phyloP scores from a whole-genome alignment of 1,284 basidiomycete genomes.

The Fomitopsis schrenkii region DNA sequence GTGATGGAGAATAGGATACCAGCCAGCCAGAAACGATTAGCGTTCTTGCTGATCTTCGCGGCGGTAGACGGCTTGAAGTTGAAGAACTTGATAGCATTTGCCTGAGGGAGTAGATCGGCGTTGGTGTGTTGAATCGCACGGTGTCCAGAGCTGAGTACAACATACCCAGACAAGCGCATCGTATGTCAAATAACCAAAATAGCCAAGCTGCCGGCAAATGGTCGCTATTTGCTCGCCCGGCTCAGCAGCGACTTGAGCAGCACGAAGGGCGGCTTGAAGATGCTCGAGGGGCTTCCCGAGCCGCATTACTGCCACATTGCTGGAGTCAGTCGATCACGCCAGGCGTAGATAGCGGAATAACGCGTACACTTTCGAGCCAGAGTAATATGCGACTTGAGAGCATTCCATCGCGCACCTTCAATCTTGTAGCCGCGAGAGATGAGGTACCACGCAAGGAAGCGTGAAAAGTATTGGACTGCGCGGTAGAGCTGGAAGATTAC shows the following conservation, averaged over 20 bases:
- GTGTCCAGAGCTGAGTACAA: neutral
- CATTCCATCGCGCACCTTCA: constrained; percentile 71
- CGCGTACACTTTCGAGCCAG: constrained; percentile 75
- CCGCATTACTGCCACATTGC: constrained; percentile 66
- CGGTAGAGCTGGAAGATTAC: constrained; percentile 68
- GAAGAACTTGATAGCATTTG: constrained; percentile 69
- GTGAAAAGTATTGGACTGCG: constrained; percentile 87
- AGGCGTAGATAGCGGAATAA: neutral
- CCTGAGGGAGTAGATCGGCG: constrained; percentile 33
- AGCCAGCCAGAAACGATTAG: constrained; percentile 88
- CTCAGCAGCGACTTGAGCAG: constrained; percentile 56
- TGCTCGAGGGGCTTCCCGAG: constrained; percentile 95
- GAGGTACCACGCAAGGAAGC: constrained; percentile 86
- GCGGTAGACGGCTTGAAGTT: constrained; percentile 62
- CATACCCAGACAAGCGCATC: constrained; percentile 83
- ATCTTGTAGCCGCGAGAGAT: constrained; percentile 59
- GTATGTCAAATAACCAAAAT: constrained; percentile 86
- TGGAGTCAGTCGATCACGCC: neutral
- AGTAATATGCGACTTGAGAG: constrained; percentile 77
- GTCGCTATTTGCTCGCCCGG: constrained; percentile 77
- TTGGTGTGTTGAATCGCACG: neutral
- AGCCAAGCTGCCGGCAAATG: constrained; percentile 83
- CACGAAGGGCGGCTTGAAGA: constrained; percentile 86
- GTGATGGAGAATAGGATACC: constrained; percentile 81
- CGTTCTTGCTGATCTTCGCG: constrained; percentile 63